These are phyloP conservation scores for Beauveria scarabaeidicola DNA, from an alignment of 2,329 filamentous ascomycete species.

Conservation along the genomic window DNA sequence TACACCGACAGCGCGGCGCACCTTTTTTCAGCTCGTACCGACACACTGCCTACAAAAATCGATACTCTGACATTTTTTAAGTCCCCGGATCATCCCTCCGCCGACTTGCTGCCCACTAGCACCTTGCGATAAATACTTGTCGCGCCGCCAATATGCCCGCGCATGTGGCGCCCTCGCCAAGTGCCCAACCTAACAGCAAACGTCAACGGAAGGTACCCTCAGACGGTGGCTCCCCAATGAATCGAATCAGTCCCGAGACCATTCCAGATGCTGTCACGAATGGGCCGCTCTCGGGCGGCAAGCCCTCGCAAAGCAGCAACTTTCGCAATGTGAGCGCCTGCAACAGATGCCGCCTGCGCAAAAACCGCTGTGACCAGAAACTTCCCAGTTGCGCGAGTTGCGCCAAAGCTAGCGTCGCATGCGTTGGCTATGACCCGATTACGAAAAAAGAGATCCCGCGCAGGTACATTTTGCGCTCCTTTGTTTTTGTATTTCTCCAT, in stretches of 20 bases:
- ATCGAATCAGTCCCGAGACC: conserved; percentile 22
- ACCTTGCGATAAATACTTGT: neutral
- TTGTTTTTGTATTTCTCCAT: neutral
- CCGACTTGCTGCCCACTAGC: neutral
- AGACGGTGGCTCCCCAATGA: conserved; percentile 34
- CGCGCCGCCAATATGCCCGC: conserved; percentile 22
- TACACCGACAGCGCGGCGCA: neutral
- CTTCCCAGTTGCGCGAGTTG: conserved; percentile 86
- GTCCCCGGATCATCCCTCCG: conserved; percentile 4
- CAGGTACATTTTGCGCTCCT: conserved; percentile 53
- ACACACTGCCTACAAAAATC: neutral
- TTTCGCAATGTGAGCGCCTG: conserved; percentile 91
- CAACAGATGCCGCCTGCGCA: conserved; percentile 83
- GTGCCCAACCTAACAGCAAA: conserved; percentile 42
- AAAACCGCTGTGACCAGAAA: conserved; percentile 91
- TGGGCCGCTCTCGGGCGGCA: conserved; percentile 26
- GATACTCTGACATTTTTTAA: neutral
- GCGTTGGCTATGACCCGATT: conserved; percentile 93
- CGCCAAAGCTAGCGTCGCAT: conserved; percentile 84
- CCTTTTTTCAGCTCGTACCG: conserved; percentile 9
- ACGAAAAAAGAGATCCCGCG: conserved; percentile 92
- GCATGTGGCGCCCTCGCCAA: conserved; percentile 44
- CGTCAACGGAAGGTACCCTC: conserved; percentile 48
- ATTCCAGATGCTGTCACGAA: conserved; percentile 19
- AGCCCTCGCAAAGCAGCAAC: conserved; percentile 51